These are phyloP conservation scores for Lipomyces sp. DNA, from an alignment of 805 yeast species.

Conservation along the genomic window DNA sequence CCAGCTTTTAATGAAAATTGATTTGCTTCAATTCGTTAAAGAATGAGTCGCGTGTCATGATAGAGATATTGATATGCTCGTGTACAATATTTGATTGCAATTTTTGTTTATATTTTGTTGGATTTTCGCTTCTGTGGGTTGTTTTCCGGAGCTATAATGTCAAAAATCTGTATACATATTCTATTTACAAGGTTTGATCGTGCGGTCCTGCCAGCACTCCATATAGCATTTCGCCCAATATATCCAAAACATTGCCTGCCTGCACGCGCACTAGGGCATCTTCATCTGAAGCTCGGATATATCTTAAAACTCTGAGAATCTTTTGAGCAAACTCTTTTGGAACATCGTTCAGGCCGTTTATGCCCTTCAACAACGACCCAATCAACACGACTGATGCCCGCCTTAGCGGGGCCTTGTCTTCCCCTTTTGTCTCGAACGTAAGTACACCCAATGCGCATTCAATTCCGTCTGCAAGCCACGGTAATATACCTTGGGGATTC, in stretches of 20 bases:
- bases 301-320: slow-evolving; percentile 24
- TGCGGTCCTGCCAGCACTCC: slow-evolving; percentile 7
- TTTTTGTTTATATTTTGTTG: not conserved
- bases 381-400: slow-evolving; percentile 71
- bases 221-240: slow-evolving; percentile 25
- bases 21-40: not conserved
- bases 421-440: slow-evolving; percentile 52
- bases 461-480: slow-evolving; percentile 52
- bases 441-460: slow-evolving; percentile 79
- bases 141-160: not conserved
- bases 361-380: slow-evolving; percentile 34
- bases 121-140: no score
- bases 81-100: slow-evolving; percentile 5
- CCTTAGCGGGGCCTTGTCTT: slow-evolving; percentile 52
- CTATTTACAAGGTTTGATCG: not conserved
- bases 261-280: slow-evolving; percentile 39
- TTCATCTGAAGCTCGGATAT: slow-evolving; percentile 30
- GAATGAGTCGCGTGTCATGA: not conserved
- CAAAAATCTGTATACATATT: not conserved
- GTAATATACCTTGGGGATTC: slow-evolving; percentile 53
- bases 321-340: slow-evolving; percentile 33
- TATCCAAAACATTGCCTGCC: slow-evolving; percentile 30
- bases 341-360: slow-evolving; percentile 33
- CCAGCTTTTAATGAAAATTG: not conserved
- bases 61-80: not conserved